Base-by-base conservation (phyloP, 768 basidiomycete genomes). In the Auricularia heimuer region DNA sequence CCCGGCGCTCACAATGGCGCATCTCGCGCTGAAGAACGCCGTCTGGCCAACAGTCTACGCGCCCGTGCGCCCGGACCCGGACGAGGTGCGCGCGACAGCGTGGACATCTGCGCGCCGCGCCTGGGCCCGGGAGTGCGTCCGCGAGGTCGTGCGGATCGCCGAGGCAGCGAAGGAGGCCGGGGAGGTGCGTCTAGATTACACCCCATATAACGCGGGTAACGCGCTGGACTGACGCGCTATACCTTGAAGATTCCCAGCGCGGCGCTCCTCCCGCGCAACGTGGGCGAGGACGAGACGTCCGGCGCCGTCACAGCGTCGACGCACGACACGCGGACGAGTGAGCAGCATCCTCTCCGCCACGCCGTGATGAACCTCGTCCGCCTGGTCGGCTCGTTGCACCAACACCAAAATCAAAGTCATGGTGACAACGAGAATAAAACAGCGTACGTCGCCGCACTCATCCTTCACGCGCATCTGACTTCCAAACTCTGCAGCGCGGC, bases 21-120 rank as follows among this genome's bases (percentile, higher is more conserved):
- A 93, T 6, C 77, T 92, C 24, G 72, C 75, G 54, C 72, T 85
- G 39, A 94, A 95, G 75, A 81, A 82, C 45, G 73, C 81, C 1
- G 75, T 91, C n/a, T 98, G 96, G 96, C 96, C 96, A 7, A 90
- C 90, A 11, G 76, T 85, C 14, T 92, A 84, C 69, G 79, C 85
- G 3, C 90, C 90, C 0, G 81, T 82, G 39, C 81, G 85, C 67
- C 90, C 85, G 71, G 83, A 82, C 69, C 88, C 90, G 65, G 75
- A 69, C 33, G 71, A 74, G 29, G 75, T 73, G 33, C 58, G 64
- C 21, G 29, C 78, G 1, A 83, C 87, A 66, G 76, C 77, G 4
- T 92, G 93, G 90, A 82, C 87, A 3, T 74, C 77, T 34, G 85
- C 81, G 0, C 83, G 84, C 64, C 78, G 85, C 44, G 80, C 77